Evolutionary conservation across 176 grass and related monocot species (phyloP).

Genomic region (Otatea glauca): DNA sequence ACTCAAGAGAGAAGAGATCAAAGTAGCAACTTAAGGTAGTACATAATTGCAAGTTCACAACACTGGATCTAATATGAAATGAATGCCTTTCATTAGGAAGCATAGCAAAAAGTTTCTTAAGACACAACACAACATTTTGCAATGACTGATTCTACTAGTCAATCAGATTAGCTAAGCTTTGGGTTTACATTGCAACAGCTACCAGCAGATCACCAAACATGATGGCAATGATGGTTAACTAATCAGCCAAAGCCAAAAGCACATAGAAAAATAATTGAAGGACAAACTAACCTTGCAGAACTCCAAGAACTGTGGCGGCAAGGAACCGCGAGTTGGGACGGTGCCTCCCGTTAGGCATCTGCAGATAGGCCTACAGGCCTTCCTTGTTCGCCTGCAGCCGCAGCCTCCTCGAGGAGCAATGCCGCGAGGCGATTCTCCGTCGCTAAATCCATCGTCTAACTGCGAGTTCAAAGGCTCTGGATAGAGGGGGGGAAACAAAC

Average conservation of each 20-base stretch:
- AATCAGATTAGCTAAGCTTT: background rate
- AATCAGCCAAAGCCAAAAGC: background rate
- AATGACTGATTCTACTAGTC: background rate
- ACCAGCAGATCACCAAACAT: background rate
- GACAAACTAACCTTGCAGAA: constrained; percentile 51
- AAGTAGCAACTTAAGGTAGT: background rate
- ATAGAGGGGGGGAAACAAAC: background rate
- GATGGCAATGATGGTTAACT: background rate
- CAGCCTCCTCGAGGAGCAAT: constrained; percentile 56
- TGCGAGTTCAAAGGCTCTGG: background rate
- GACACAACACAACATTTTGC: background rate
- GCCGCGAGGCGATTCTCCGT: constrained; percentile 63
- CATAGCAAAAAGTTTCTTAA: background rate
- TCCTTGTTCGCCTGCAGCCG: constrained; percentile 60
- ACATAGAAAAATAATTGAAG: background rate
- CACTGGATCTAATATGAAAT: background rate
- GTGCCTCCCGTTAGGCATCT: constrained; percentile 40
- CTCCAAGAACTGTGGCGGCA: constrained; percentile 66
- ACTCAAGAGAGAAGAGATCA: background rate
- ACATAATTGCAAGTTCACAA: background rate
- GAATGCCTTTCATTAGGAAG: background rate
- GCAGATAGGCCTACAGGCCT: constrained; percentile 59
- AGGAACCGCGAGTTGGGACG: constrained; percentile 76
- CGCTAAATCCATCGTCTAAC: constrained; percentile 57
- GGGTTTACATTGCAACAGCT: background rate